Evolutionary conservation across 768 basidiomycete species (phyloP).

Genomic region (Podaxis carcinomalis): DNA sequence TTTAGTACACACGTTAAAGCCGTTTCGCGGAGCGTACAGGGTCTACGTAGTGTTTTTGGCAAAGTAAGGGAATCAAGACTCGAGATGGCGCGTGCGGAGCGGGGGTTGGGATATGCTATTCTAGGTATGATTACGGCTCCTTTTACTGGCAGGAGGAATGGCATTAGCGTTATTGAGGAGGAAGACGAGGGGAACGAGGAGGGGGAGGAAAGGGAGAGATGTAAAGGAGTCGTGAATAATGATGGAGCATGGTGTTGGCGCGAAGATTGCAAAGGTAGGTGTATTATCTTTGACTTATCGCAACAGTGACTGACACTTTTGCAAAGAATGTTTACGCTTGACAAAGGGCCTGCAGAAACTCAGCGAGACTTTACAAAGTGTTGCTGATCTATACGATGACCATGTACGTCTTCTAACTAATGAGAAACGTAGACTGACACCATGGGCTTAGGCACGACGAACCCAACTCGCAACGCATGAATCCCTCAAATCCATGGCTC

Average conservation of each 20-base stretch:
- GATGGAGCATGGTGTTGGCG: conserved; percentile 88
- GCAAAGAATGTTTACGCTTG: conserved; percentile 65
- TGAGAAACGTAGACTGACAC: neutral
- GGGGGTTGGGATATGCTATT: conserved; percentile 67
- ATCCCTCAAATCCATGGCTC: conserved; percentile 67
- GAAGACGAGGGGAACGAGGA: conserved; percentile 32
- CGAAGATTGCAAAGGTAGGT: conserved; percentile 64
- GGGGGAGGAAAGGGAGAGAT: conserved; percentile 11
- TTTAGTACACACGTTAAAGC: conserved; percentile 67
- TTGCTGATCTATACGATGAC: conserved; percentile 77
- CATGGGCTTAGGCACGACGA: conserved; percentile 52
- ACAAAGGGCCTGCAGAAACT: conserved; percentile 78
- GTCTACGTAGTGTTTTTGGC: conserved; percentile 57
- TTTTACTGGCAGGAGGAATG: conserved; percentile 14
- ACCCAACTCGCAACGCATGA: conserved; percentile 76
- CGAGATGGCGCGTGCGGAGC: conserved; percentile 77
- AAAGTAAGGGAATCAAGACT: conserved; percentile 62
- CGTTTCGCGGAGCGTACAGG: conserved; percentile 66
- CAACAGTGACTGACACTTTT: neutral
- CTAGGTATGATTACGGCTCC: conserved; percentile 69
- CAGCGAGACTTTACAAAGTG: conserved; percentile 65
- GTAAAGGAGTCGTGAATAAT: conserved; percentile 52
- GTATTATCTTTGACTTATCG: neutral
- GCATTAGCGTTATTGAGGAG: conserved; percentile 41
- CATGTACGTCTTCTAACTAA: conserved; percentile 44